Evolutionary conservation across 768 basidiomycete genomes (phyloP), one percentile per base, ranked within the genome.

Genomic region (Auricularia auricula-judae): DNA sequence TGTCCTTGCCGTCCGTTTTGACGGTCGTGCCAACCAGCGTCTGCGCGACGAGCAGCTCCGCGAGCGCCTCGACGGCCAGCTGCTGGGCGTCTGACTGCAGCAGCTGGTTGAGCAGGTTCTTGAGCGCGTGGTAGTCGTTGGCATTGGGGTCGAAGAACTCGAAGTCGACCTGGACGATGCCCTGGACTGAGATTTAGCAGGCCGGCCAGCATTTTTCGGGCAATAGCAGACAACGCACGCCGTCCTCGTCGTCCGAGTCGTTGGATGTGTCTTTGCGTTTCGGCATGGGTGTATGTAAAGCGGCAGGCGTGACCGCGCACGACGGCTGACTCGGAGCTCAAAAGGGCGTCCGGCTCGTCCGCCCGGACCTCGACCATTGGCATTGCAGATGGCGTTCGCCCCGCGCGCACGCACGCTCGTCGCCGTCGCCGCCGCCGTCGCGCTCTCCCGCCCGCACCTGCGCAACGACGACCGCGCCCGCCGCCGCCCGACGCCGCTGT

Each of bases 61-160:
- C 82, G 3, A 99, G 81, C 4, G 87, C 86, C 63, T 88, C 82
- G 1, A 90, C 76, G 68, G 87, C 78, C 43, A 99, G 78, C 4
- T 76, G 71, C 60, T 89, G 85, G 0, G 91, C 86, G 72, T 98
- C 96, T 44, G 79, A 76, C 33, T 85, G 80, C 68, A 92, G 86
- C 3, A 78, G 74, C 70, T 81, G 80, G 2, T 72, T 71, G 3
- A 81, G 69, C 29, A 82, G 71, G 23, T 76, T 74, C 68, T 80
- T 80, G 62, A 80, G 68, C 2, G 94, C 92, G 67, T 89, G 86
- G 72, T 89, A 97, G 76, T 98, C 95, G 69, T 73, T 81, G 2
- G 89, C 84, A 68, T 90, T 87, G 4, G 91, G 86, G 73, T 91
- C 87, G 80, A 91, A 95, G 73, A 97, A 98, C 68, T 97, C 93